These are phyloP conservation scores for Penicillium bovifimosum DNA, from an alignment of 495 filamentous ascomycete species.

Conservation along the genomic window DNA sequence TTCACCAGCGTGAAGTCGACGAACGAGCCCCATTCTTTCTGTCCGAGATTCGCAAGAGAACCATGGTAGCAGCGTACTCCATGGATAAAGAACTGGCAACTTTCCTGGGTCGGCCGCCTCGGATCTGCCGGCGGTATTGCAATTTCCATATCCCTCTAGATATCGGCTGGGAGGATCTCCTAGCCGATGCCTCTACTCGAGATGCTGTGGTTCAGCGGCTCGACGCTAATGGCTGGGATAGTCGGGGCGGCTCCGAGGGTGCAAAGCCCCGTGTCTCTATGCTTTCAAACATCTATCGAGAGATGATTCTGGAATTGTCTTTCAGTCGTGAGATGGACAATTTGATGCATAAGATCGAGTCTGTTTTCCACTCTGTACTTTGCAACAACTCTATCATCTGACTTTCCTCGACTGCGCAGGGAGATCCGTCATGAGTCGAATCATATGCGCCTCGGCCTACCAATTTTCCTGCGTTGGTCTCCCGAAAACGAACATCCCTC, in stretches of 20 bases:
- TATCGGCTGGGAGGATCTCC: conserved; percentile 41
- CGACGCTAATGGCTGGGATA: conserved; percentile 45
- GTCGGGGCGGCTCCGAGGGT: conserved; percentile 33
- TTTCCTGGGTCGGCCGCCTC: conserved; percentile 49
- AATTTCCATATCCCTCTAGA: conserved; percentile 50
- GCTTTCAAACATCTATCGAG: conserved; percentile 40
- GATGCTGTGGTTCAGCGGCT: conserved; percentile 33
- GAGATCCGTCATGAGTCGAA: conserved; percentile 10
- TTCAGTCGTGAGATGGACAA: conserved; percentile 30
- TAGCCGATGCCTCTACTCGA: conserved; percentile 33
- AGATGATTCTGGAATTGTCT: conserved; percentile 52
- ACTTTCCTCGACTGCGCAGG: conserved; percentile 8
- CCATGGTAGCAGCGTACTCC: conserved; percentile 43
- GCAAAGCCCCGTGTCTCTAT: conserved; percentile 35
- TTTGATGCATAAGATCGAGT: conserved; percentile 19
- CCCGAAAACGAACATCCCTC: too few species aligned
- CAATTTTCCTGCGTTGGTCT: too few species aligned
- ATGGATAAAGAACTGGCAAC: conserved; percentile 44
- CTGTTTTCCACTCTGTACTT: too few species aligned
- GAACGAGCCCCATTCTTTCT: conserved; percentile 39
- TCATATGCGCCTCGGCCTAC: too few species aligned
- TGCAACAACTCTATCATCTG: neutral
- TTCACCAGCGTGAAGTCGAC: conserved; percentile 45
- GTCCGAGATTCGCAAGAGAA: conserved; percentile 38
- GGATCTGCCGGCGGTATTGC: conserved; percentile 45